Base-by-base conservation (phyloP, 2,329 filamentous ascomycete species). In the Lachnellula arida region DNA sequence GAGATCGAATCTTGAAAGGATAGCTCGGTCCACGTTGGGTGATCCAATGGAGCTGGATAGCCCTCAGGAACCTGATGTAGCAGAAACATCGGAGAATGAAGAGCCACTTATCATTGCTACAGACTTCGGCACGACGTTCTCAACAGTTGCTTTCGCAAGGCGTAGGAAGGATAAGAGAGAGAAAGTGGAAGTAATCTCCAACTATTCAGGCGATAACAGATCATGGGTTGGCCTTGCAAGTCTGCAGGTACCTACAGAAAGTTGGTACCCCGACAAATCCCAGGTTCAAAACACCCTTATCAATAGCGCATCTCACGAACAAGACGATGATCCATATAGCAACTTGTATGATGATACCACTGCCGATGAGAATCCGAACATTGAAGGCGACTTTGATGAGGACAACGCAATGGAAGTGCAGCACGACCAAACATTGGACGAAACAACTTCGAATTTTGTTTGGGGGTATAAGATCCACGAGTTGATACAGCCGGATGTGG, bases 101-200 rank as follows among this genome's bases (percentile, higher is more conserved):
- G 23, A 53, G 19, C 50, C 43, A 4, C 50, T 53, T 14, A 54
- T 57, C 8, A 40, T 57, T 15, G 50, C 55, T 5, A 47, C 49
- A 32, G 56, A 58, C 34, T 58, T 58, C 42, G 56, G 56, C 40
- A 58, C 56, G 14, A 58, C 56, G 2, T 58, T 58, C 32, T 58
- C 56, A 5, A 53, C 56, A 17, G 50, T 58, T 37, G 49, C 56
- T 12, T 58, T 53, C 46, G 37, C 46, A 25, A 39, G 44, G 6
- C 56, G 42, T 19, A 51, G 49, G 23, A 37, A 55, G 19, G 46
- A 44, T 17, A 22, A n/a, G 23, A n/a, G 12, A 35, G 15, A 55
- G n/a, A 39, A 35, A 15, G 44, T 19, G 23, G 14, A 56, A 32
- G 54, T n/a, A 11, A 54, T 49, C 23, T 25, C 11, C 32, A 22